These are phyloP conservation scores for Stachybotrys chartarum DNA, from an alignment of 2,329 filamentous ascomycete species.

Conservation along the genomic window DNA sequence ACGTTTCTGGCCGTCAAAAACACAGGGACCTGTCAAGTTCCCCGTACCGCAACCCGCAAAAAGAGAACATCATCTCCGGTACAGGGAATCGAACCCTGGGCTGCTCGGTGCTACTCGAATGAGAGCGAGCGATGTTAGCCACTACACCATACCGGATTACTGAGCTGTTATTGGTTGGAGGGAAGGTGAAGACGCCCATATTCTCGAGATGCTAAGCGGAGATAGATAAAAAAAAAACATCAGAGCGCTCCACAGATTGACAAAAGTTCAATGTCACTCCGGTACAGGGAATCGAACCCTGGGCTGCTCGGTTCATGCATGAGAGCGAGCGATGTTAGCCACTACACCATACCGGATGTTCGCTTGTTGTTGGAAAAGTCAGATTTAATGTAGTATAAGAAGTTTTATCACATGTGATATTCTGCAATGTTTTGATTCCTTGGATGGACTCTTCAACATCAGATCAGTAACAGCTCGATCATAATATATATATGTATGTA, in stretches of 20 bases:
- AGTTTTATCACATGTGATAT: too few relatives aligned
- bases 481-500: too few relatives aligned
- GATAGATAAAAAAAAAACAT: background rate
- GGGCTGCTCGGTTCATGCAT: conserved; percentile 15
- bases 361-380: background rate
- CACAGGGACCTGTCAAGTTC: background rate
- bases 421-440: too few relatives aligned
- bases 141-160: conserved; percentile 26
- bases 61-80: conserved; percentile 10
- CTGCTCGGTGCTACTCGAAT: conserved; percentile 12
- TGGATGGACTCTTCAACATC: too few relatives aligned
- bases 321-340: conserved; percentile 27
- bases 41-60: background rate
- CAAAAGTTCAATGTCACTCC: background rate
- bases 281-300: too few relatives aligned
- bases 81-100: conserved; percentile 21
- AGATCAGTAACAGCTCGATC: too few relatives aligned
- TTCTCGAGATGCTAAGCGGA: background rate
- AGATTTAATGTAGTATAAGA: too few relatives aligned
- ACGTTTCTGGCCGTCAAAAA: too few relatives aligned
- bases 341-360: conserved; percentile 26
- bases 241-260: background rate
- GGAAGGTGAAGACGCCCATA: background rate
- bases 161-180: background rate
- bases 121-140: conserved; percentile 27